These are phyloP conservation scores for Penicillium antarcticum DNA, from an alignment of 495 filamentous ascomycete genomes.

Conservation along the genomic window DNA sequence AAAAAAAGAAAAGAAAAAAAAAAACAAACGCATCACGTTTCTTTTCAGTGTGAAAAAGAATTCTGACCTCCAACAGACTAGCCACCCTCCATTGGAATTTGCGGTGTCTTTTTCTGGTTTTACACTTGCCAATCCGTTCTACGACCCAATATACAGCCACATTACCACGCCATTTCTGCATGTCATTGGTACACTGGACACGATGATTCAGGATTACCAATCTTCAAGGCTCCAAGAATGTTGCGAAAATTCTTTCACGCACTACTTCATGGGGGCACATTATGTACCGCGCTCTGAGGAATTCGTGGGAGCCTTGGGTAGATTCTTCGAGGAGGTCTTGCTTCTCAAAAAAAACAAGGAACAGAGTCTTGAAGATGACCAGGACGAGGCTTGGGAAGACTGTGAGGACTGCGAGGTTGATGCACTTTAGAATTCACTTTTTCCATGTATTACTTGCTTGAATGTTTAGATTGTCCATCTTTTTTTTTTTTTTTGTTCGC, in stretches of 20 bases:
- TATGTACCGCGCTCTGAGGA: background rate
- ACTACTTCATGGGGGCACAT: background rate
- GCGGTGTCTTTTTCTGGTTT: slow-evolving; percentile 9
- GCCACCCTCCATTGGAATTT: slow-evolving; percentile 11
- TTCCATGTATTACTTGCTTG: too few relatives aligned
- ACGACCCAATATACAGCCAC: background rate
- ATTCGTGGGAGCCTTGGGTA: background rate
- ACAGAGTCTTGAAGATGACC: too few relatives aligned
- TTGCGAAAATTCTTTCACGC: background rate
- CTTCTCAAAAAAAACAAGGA: too few relatives aligned
- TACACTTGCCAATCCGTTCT: background rate
- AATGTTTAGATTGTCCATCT: too few relatives aligned
- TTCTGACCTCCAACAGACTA: background rate
- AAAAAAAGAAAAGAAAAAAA: too few relatives aligned
- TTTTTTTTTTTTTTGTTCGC: too few relatives aligned
- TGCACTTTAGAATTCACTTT: too few relatives aligned
- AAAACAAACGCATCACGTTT: too few relatives aligned
- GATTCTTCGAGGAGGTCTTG: background rate
- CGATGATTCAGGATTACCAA: slow-evolving; percentile 2
- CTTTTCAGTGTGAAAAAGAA: too few relatives aligned
- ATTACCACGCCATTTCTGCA: slow-evolving; percentile 9
- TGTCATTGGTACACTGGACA: slow-evolving; percentile 5
- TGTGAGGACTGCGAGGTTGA: too few relatives aligned
- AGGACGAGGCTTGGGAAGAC: too few relatives aligned
- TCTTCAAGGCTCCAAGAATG: background rate